Evolutionary conservation across 1,284 basidiomycete species (phyloP), one percentile per base, ranked within the genome.

Genomic region (Ustilago lituana): DNA sequence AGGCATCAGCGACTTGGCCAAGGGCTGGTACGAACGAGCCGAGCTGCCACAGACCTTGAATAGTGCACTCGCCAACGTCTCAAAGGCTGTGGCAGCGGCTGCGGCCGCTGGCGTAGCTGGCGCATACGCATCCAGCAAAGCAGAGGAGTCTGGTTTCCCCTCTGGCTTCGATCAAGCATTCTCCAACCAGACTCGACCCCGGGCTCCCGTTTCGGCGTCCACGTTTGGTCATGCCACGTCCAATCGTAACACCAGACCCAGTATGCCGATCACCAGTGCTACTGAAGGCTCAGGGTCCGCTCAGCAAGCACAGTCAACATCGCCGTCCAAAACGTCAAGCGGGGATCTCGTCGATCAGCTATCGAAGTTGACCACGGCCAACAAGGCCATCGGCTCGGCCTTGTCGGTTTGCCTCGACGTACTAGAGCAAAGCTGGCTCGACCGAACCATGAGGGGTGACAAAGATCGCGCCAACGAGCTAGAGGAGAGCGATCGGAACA

Each of bases 1-100:
- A 41, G 73, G 67, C 19, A 56, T 79, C 20, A 64, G 61, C 39
- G 74, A 79, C 29, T 29, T 77, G 19, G 76, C 77, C 24, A 64
- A 68, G 32, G 74, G 74, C 35, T 59, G 77, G 46, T 79, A 77
- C 46, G 67, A 76, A 29, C 58, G 68, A 17, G 67, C 77, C 14
- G 66, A 69, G 36, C 46, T 69, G 14, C 66, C 66, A 7, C 66
- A 69, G 29, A 55, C 47, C 24, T 39, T 78, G 22, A 64, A 60
- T 24, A 72, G 50, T 37, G 64, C 75, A 3, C 51, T 77, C 3
- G 57, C 58, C 11, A 76, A 76, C 38, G 68, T 76, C 15, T 73
- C 73, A 5, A 55, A 53, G 14, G 72, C 64, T 1, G 77, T 77
- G 20, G 66, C 66, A 9, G 61, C 64, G 19, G 63, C 67, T 7